A percentile compares a stretch with the other conserved stretches of the same genome.
Evolutionary conservation across 352 stramenopile species (phyloP).

Genomic region (Pythium sukuiense): DNA sequence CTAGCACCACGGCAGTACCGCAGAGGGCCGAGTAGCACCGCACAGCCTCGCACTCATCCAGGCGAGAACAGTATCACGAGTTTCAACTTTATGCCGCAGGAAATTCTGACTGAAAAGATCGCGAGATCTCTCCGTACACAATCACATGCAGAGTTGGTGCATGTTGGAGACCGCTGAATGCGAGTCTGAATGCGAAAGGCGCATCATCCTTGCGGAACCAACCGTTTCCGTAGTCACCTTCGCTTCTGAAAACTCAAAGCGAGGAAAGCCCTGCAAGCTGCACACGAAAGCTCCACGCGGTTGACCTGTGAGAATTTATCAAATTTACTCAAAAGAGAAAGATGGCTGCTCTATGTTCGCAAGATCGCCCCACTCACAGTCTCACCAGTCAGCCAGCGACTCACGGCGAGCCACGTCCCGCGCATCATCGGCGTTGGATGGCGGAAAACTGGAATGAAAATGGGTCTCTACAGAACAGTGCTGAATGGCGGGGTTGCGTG

Average conservation of each 20-base stretch:
- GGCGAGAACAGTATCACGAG: too few relatives aligned
- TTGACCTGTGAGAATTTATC: not conserved
- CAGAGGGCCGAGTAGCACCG: too few relatives aligned
- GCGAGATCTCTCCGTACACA: not conserved
- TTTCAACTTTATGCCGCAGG: not conserved
- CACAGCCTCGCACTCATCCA: too few relatives aligned
- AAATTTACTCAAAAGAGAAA: not conserved
- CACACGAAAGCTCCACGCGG: not conserved
- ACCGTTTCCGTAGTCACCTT: not conserved
- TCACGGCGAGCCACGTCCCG: not conserved
- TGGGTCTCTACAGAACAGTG: too few relatives aligned
- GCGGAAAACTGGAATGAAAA: not conserved
- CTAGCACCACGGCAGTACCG: too few relatives aligned
- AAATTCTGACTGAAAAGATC: not conserved
- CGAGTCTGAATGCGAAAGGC: conserved; percentile 13
- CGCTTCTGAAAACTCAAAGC: not conserved
- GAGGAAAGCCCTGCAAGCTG: not conserved
- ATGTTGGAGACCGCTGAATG: not conserved
- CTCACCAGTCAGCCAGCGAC: not conserved
- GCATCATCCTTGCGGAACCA: conserved; percentile 1
- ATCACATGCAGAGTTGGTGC: not conserved
- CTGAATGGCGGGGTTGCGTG: too few relatives aligned
- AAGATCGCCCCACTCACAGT: not conserved
- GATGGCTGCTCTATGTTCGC: not conserved
- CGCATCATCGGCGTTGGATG: not conserved